These are phyloP conservation scores for Hypoxylon sp. DNA, from an alignment of 2,329 filamentous ascomycete genomes.

Conservation along the genomic window DNA sequence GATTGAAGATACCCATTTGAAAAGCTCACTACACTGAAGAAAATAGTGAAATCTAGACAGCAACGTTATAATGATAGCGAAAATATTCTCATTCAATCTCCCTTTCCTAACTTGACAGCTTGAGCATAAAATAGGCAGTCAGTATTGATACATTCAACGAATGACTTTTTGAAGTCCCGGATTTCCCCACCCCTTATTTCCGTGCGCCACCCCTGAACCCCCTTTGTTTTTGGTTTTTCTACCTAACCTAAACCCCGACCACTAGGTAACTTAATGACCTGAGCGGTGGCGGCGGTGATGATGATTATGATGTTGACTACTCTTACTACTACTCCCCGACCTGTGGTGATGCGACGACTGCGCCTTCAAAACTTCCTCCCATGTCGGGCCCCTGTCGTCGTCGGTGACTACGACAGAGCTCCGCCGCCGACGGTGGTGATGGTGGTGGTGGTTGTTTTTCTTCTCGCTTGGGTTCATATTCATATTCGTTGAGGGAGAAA, in stretches of 20 bases:
- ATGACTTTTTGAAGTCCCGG: conserved; percentile 1
- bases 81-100: conserved; percentile 20
- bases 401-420: conserved; percentile 24
- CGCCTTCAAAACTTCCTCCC: conserved; percentile 52
- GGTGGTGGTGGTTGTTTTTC: conserved; percentile 23
- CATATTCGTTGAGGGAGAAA: neutral
- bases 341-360: conserved; percentile 20
- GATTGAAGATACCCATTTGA: conserved; percentile 32
- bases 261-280: neutral
- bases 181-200: neutral
- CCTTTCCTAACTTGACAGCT: neutral
- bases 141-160: conserved; percentile 21
- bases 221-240: neutral
- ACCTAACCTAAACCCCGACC: neutral
- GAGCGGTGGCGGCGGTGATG: conserved; percentile 14
- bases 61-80: conserved; percentile 5
- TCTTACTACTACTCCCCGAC: conserved; percentile 22
- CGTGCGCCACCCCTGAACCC: neutral
- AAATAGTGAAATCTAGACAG: conserved; percentile 7
- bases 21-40: neutral
- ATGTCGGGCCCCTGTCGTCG: conserved; percentile 52
- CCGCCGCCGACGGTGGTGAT: conserved; percentile 5
- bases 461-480: conserved; percentile 21
- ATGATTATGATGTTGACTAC: conserved; percentile 24
- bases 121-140: neutral